Evolutionary conservation across 169 alveolate genomes (phyloP).

Genomic region (Theileria luwenshuni): DNA sequence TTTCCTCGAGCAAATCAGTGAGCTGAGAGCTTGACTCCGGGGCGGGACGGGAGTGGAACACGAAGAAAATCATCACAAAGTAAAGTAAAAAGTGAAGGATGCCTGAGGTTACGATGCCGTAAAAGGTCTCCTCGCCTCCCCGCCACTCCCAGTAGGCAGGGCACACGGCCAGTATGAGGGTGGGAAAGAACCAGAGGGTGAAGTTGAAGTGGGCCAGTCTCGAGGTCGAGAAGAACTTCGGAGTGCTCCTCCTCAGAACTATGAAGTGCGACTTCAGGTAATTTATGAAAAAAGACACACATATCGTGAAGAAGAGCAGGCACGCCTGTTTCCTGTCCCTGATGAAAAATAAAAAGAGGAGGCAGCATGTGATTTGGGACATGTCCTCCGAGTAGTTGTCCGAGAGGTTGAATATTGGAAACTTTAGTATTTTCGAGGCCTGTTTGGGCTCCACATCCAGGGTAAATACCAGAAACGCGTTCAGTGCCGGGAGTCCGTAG

Average conservation of each 20-base stretch:
- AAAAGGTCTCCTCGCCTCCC: conserved; percentile 19
- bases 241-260: conserved; percentile 25
- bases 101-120: neutral
- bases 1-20: conserved; percentile 8
- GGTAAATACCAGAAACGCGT: conserved; percentile 27
- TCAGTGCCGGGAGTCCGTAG: conserved; percentile 40
- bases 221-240: conserved; percentile 13
- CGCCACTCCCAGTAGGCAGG: conserved; percentile 71
- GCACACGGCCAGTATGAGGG: conserved; percentile 58
- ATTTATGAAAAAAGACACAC: conserved; percentile 25
- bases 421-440: conserved; percentile 17
- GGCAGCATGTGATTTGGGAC: conserved; percentile 43
- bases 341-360: conserved; percentile 43
- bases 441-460: conserved; percentile 29
- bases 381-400: conserved; percentile 33
- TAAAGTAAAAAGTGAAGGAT: conserved; percentile 12
- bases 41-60: neutral
- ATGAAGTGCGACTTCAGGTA: conserved; percentile 27
- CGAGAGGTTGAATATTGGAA: conserved; percentile 23
- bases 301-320: conserved; percentile 11
- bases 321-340: conserved; percentile 41
- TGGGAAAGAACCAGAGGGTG: conserved; percentile 55
- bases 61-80: neutral
- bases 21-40: neutral
- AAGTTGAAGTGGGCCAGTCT: conserved; percentile 26